Conservation (phyloP, 176 grass and related monocot genomes). For the Oryza glaberrima region DNA sequence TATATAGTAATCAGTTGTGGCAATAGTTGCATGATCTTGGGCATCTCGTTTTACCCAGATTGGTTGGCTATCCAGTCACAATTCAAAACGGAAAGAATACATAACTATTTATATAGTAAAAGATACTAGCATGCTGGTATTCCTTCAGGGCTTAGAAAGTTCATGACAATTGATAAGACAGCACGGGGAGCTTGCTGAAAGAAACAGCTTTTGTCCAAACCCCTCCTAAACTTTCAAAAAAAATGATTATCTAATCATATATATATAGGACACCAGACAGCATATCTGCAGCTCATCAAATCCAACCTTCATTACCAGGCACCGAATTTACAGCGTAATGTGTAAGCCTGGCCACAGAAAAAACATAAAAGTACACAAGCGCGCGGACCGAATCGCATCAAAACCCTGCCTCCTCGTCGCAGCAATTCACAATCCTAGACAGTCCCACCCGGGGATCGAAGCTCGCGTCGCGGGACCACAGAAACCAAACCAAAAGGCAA, state of each 20-base stretch:
- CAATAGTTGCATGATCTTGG: neutral
- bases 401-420: neutral
- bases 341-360: neutral
- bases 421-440: slow-evolving; percentile 33
- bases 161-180: neutral
- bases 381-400: neutral
- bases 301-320: neutral
- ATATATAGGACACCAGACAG: neutral
- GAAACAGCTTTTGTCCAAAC: neutral
- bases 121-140: neutral
- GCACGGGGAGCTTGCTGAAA: neutral
- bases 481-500: slow-evolving; percentile 27
- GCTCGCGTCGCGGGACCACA: neutral
- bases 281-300: neutral
- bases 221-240: neutral
- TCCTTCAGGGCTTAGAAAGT: neutral
- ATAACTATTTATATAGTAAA: neutral
- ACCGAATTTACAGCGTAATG: neutral
- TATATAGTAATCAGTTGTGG: neutral
- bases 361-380: neutral
- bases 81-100: neutral
- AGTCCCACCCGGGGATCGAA: neutral
- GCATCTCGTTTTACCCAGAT: neutral
- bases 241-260: neutral
- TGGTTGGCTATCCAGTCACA: neutral